Evolutionary conservation across 768 basidiomycete species (phyloP).

Genomic region (Rubroboletus satanas): DNA sequence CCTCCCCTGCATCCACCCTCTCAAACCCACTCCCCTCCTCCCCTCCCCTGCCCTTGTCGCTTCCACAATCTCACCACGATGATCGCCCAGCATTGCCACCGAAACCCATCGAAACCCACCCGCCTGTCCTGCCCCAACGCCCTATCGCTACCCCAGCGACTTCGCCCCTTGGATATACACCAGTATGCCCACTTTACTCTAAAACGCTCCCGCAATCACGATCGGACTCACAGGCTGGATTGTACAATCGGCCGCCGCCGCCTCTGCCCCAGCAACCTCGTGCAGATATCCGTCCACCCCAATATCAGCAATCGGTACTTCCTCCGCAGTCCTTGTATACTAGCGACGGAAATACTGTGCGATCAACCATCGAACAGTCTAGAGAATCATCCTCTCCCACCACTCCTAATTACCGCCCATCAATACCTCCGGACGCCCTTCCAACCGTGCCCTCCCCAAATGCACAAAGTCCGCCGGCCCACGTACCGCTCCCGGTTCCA

Average conservation of each 20-base stretch:
- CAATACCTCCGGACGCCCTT: conserved; percentile 28
- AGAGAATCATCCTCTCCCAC: conserved; percentile 20
- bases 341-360: conserved; percentile 18
- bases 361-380: conserved; percentile 18
- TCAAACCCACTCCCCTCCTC: conserved; percentile 18
- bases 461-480: conserved; percentile 29
- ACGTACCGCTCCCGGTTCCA: conserved; percentile 12
- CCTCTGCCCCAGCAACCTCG: conserved; percentile 27
- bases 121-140: conserved; percentile 13
- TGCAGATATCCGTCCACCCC: conserved; percentile 23
- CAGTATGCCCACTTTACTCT: conserved; percentile 19
- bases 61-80: conserved; percentile 15
- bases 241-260: conserved; percentile 36
- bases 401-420: conserved; percentile 27
- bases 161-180: conserved; percentile 8
- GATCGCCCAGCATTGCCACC: conserved; percentile 39
- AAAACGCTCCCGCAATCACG: background rate
- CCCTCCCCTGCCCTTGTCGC: conserved; percentile 19
- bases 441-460: conserved; percentile 23
- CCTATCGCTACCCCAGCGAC: conserved; percentile 9
- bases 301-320: conserved; percentile 24
- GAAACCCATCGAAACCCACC: conserved; percentile 30
- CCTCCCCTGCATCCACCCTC: conserved; percentile 11
- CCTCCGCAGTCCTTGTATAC: conserved; percentile 14
- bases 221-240: conserved; percentile 18